phyloP scores from a whole-genome alignment of 2,329 filamentous ascomycete genomes.

The Emergomyces pasteurianus region DNA sequence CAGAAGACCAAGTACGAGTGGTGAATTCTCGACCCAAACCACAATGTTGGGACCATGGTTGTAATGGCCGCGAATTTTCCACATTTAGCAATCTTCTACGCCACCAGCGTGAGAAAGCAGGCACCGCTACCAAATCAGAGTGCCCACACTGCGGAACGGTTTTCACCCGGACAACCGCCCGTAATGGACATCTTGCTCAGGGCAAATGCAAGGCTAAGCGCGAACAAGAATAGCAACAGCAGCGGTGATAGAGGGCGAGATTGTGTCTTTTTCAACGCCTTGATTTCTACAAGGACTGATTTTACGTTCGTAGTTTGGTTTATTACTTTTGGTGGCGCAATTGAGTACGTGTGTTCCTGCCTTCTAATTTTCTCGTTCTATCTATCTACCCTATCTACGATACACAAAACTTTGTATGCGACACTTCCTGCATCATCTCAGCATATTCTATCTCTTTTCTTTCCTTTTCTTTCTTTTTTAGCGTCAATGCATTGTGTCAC shows the following conservation, averaged over 20 bases:
- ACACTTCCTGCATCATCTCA: not conserved
- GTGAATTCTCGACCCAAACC: constrained; percentile 76
- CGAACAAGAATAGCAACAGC: not conserved
- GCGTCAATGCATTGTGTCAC: not conserved
- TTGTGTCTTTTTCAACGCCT: not conserved
- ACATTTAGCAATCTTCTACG: constrained; percentile 91
- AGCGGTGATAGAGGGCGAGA: not conserved
- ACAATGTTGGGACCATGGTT: constrained; percentile 94
- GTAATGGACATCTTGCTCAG: constrained; percentile 75
- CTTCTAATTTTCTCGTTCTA: not conserved
- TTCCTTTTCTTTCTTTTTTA: no score
- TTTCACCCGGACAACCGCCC: constrained; percentile 77
- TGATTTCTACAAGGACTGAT: not conserved
- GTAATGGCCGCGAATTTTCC: constrained; percentile 88
- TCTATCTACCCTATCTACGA: not conserved
- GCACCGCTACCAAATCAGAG: constrained; percentile 74
- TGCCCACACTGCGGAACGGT: constrained; percentile 88
- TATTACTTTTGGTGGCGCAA: not conserved
- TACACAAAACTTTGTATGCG: not conserved
- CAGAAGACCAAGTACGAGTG: constrained; percentile 49
- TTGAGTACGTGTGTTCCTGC: not conserved
- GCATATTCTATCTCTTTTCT: not conserved
- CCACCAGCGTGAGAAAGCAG: constrained; percentile 89
- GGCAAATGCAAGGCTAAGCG: constrained; percentile 71
- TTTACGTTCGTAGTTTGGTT: not conserved